phyloP scores from a whole-genome alignment of 1,284 basidiomycete genomes.

The Rhizoctonia solani region DNA sequence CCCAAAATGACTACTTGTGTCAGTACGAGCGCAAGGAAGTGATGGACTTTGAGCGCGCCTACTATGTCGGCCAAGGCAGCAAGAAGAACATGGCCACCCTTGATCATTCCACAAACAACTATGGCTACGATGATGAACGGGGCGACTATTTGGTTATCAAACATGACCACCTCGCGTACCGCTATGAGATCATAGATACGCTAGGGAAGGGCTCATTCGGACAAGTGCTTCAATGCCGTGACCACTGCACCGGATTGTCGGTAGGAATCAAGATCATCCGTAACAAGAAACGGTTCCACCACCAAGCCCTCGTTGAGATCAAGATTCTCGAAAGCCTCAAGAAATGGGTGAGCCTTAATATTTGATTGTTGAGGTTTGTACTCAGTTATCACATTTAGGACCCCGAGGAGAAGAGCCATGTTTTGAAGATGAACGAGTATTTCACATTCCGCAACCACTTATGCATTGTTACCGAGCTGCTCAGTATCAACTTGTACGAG shows the following conservation, averaged over 20 bases:
- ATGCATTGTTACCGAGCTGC: slow-evolving; percentile 97
- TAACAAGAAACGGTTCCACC: slow-evolving; percentile 99
- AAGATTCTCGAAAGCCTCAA: slow-evolving; percentile 96
- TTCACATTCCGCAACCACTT: slow-evolving; percentile 98
- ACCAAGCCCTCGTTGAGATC: slow-evolving; percentile 97
- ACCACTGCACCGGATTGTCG: slow-evolving; percentile 94
- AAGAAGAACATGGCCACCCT: slow-evolving; percentile 78
- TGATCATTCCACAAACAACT: slow-evolving; percentile 82
- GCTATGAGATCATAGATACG: slow-evolving; percentile 91
- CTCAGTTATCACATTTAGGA: slow-evolving; percentile 59
- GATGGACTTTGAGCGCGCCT: slow-evolving; percentile 83
- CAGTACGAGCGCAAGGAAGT: slow-evolving; percentile 92
- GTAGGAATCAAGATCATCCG: slow-evolving; percentile 99
- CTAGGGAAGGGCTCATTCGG: slow-evolving; percentile 99
- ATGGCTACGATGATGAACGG: slow-evolving; percentile 97
- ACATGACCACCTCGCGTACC: slow-evolving; percentile 92
- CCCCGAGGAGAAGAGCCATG: slow-evolving; percentile 93
- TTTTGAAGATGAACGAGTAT: slow-evolving; percentile 98
- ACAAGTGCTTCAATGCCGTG: slow-evolving; percentile 94
- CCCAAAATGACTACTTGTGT: slow-evolving; percentile 68
- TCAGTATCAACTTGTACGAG: slow-evolving; percentile 99
- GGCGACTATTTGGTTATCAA: slow-evolving; percentile 94
- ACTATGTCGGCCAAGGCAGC: slow-evolving; percentile 79
- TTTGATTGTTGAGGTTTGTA: not conserved
- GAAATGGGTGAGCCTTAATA: slow-evolving; percentile 79